Base-by-base conservation (phyloP, 1,284 basidiomycete species). In the Rhodotorula sp. region DNA sequence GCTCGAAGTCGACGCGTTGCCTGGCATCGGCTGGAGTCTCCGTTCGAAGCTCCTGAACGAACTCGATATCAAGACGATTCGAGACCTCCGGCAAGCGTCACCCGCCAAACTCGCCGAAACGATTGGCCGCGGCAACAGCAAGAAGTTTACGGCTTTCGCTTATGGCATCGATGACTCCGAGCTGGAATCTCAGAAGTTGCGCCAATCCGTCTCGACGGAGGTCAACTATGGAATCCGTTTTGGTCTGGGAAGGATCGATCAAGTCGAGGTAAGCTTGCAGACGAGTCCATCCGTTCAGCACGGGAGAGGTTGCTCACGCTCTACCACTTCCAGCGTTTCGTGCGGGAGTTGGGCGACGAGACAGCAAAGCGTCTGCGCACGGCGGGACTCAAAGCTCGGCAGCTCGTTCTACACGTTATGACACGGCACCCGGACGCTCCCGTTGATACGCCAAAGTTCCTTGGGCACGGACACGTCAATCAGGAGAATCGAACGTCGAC, bases 221-320 rank as follows among this genome's bases (percentile, higher is more conserved):
- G 91, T 95, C 77, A 96, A 93, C 79, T 99, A 98, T 80, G 95
- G 93, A 0, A 97, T 99, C 65, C 89, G 95, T 5, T 98, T 99
- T 79, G 86, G 90, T 78, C 87, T 86, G 63, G 69, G 45, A 1
- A 37, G 69, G 29, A 85, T 88, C 67, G 87, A 88, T 48, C 89
- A 96, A 78, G 92, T 91, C 2, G 88, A 93, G 60, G 71, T 71
- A 51, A 69, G 75, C 55, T 26, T 45, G 57, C 57, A 45, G 12
- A 30, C 29, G 2, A n/a, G 14, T 20, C 75, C 6, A 6, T 1
- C 22, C 18, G 30, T 33, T 2, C 6, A 12, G 14, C 14, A 14
- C 6, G 7, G 26, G 29, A 26, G 18, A 26, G 17, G 15, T 17
- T 54, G 53, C 26, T 54, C 18, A n/a, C 22, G 14, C 2, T 54